Evolutionary conservation across 208 protist species (phyloP).

Genomic region (Leishmania gerbilli): DNA sequence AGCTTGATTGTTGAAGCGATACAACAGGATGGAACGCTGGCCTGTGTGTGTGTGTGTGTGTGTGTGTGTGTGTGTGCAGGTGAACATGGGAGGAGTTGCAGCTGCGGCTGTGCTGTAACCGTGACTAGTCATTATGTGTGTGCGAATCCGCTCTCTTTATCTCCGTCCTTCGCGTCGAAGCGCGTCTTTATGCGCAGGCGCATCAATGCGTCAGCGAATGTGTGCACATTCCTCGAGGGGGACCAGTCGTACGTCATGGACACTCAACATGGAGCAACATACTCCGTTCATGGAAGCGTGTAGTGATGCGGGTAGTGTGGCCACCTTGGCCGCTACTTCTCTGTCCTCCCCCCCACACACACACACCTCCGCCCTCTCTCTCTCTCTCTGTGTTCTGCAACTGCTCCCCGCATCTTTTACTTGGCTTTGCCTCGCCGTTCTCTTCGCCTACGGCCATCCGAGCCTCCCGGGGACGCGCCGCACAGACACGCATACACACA

Average conservation of each 20-base stretch:
- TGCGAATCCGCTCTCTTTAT: neutral
- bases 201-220: neutral
- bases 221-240: neutral
- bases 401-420: neutral
- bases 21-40: neutral
- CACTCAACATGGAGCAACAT: neutral
- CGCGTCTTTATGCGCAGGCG: neutral
- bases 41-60: neutral
- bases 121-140: neutral
- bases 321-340: neutral
- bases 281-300: no score
- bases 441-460: neutral
- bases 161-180: neutral
- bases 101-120: neutral
- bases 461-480: neutral
- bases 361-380: neutral
- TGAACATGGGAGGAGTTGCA: neutral
- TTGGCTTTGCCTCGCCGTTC: neutral
- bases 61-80: neutral
- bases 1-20: neutral
- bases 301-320: no score
- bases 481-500: neutral
- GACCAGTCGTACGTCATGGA: neutral
- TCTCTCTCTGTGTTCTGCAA: neutral
- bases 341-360: neutral